Percentiles rank a stretch among this genome's conserved stretches.
Evolutionary conservation across 192 early-diverging fungal species (phyloP).

Genomic region (Linnemannia zychae): DNA sequence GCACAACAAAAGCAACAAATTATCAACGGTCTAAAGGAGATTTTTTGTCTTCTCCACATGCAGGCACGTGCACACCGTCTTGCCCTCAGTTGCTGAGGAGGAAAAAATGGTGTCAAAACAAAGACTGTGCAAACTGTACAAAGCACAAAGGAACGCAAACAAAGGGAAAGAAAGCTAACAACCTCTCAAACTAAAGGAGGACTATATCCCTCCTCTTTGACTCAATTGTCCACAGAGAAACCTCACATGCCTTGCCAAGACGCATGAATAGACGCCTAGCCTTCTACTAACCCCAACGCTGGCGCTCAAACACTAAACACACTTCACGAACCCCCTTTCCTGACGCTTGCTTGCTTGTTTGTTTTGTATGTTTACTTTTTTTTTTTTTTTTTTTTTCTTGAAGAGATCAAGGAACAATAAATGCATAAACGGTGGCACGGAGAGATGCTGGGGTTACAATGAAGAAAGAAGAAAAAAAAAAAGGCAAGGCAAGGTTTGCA

Average conservation of each 20-base stretch:
- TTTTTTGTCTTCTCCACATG: constrained; percentile 5
- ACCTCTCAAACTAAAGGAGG: not conserved
- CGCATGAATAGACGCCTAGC: not conserved
- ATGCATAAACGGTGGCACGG: constrained; percentile 2
- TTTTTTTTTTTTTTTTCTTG: not conserved
- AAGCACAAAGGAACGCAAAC: not conserved
- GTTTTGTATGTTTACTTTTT: not conserved
- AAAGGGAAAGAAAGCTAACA: no score
- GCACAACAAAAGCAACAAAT: not conserved
- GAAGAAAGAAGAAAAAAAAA: not conserved
- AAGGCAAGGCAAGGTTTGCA: not conserved
- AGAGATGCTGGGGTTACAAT: not conserved
- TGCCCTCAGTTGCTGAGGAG: not conserved
- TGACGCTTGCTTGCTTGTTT: not conserved
- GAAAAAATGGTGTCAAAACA: not conserved
- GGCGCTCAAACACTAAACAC: not conserved
- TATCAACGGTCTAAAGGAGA: not conserved
- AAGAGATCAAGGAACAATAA: not conserved
- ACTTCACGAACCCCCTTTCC: not conserved
- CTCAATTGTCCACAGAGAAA: not conserved
- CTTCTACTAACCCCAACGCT: not conserved
- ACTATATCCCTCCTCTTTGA: no score
- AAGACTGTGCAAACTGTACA: no score
- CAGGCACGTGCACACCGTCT: not conserved
- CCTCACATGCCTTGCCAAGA: not conserved